These are phyloP conservation scores for Niveomyces coronatus DNA, from an alignment of 2,329 filamentous ascomycete genomes.

Conservation along the genomic window DNA sequence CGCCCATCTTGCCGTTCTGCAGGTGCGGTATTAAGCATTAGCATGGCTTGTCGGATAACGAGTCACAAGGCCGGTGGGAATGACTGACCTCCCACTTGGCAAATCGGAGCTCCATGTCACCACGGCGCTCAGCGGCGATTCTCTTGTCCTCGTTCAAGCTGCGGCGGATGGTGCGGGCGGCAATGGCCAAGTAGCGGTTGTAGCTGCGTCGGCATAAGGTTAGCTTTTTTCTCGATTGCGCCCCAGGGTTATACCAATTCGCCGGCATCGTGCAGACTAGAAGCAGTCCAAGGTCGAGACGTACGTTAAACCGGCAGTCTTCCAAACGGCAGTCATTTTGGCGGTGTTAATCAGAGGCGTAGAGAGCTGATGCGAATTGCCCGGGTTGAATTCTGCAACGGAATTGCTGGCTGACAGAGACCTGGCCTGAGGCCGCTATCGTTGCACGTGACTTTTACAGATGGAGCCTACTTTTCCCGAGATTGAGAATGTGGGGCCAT, in stretches of 20 bases:
- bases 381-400: too few relatives aligned
- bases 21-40: slow-evolving; percentile 26
- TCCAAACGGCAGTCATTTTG: slow-evolving; percentile 97
- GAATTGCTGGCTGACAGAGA: slow-evolving; percentile 17
- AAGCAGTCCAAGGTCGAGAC: slow-evolving; percentile 27
- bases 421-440: slow-evolving; percentile 21
- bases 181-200: slow-evolving; percentile 98
- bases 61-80: too few relatives aligned
- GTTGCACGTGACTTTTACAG: slow-evolving; percentile 13
- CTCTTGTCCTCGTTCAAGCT: slow-evolving; percentile 95
- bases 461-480: slow-evolving; percentile 3
- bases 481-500: neutral
- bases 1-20: slow-evolving; percentile 94
- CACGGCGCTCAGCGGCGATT: slow-evolving; percentile 77
- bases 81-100: slow-evolving; percentile 79
- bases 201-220: slow-evolving; percentile 54
- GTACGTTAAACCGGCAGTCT: slow-evolving; percentile 93
- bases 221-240: slow-evolving; percentile 20
- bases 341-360: slow-evolving; percentile 33
- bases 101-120: slow-evolving; percentile 81
- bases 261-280: slow-evolving; percentile 1
- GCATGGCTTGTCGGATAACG: slow-evolving; percentile 14
- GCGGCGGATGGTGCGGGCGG: slow-evolving; percentile 87
- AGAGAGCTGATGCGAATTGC: too few relatives aligned
- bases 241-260: slow-evolving; percentile 16